Percentiles rank a stretch among this genome's conserved stretches.
phyloP scores from a whole-genome alignment of 139 green algal species.

The Micromonas pusilla region DNA sequence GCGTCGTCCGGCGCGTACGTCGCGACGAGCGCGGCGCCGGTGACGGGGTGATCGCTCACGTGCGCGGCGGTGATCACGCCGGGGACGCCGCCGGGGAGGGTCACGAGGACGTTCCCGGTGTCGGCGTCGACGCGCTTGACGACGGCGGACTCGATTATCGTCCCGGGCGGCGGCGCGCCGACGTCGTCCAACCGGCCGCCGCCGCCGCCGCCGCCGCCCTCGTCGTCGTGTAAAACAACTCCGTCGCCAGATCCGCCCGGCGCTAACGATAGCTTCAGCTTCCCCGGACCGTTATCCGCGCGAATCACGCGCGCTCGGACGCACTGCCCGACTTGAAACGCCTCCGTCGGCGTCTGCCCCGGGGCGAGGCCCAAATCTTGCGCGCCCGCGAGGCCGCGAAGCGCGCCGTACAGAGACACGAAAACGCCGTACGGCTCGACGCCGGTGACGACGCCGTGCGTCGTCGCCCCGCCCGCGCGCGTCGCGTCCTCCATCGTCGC shows the following conservation, averaged over 20 bases:
- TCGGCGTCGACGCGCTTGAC: conserved; percentile 17
- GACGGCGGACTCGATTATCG: neutral
- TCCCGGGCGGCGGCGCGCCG: neutral
- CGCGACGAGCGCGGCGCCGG: conserved; percentile 42
- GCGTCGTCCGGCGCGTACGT: conserved; percentile 39
- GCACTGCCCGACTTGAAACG: conserved; percentile 58
- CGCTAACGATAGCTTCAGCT: conserved; percentile 1
- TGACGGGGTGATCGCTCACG: conserved; percentile 67
- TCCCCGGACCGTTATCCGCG: neutral
- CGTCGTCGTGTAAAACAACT: too few species aligned
- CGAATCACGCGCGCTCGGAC: conserved; percentile 26
- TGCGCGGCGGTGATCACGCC: conserved; percentile 55
- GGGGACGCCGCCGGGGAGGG: conserved; percentile 17
- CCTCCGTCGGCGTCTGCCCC: conserved; percentile 45
- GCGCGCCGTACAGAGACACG: conserved; percentile 71
- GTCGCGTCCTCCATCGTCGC: conserved; percentile 42
- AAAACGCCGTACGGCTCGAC: conserved; percentile 72
- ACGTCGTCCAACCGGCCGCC: too few species aligned
- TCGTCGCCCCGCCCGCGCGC: conserved; percentile 51
- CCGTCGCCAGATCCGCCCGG: neutral
- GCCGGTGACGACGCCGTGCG: conserved; percentile 79
- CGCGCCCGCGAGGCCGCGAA: conserved; percentile 55
- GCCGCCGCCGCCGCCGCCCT: neutral
- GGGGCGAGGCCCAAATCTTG: conserved; percentile 58
- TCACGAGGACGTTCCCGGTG: conserved; percentile 23